Evolutionary conservation across 1,284 basidiomycete species (phyloP), one percentile per base, ranked within the genome.

Genomic region (Ustilago lituana): DNA sequence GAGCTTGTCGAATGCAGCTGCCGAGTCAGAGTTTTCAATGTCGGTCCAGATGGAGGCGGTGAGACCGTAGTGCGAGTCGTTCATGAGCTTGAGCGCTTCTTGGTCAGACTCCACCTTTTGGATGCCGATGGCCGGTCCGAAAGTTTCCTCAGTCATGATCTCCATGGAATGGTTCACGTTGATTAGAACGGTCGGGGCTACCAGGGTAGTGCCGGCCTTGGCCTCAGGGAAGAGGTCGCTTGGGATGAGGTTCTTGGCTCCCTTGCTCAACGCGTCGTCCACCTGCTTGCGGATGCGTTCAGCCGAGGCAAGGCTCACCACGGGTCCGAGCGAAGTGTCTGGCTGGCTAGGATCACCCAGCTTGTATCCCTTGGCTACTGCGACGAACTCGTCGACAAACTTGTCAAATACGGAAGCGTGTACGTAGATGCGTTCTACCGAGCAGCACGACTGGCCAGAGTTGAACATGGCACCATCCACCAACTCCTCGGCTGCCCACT

Each of bases 381-480:
- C 87, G 8, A 89, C 91, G 62, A 89, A 91, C 76, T 87, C 86
- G n/a, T 86, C 78, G 8, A 97, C 89, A 71, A 98, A 96, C 4
- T 85, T 80, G 66, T 94, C 91, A 77, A 89, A 94, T 14, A 95
- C 83, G 0, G 86, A 85, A 71, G 92, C 89, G 76, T 97, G 92
- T 11, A 96, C 94, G 82, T 97, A 98, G 51, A 98, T 93, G 23
- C 94, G 88, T 89, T 97, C 85, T 67, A 95, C 85, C 0, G 90
- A 87, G 77, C 92, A 94, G 80, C 92, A 94, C 69, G 91, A 92
- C 82, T 97, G 94, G 1, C 94, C 94, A 14, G 93, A 93, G 83
- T 97, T 97, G 86, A 93, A 98, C 84, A 94, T 89, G 24, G 92
- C 90, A 87, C 93, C 94, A 83, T 98, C 94, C 3, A 94, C 93